These are phyloP conservation scores for Theileria parva DNA, from an alignment of 169 alveolate genomes.

Conservation along the genomic window DNA sequence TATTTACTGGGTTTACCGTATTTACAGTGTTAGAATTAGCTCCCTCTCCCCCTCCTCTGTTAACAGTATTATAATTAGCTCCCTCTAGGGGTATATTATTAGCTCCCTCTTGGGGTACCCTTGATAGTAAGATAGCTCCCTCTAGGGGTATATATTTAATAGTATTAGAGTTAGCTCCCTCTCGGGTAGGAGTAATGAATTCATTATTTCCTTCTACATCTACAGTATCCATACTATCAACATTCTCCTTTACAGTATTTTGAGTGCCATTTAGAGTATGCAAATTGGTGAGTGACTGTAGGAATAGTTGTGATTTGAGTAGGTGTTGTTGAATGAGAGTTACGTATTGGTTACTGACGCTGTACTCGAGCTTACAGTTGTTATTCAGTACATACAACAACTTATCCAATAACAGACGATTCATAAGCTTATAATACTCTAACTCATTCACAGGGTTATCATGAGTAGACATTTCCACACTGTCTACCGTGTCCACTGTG, in stretches of 20 bases:
- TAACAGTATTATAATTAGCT: no score
- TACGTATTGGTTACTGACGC: slow-evolving; percentile 22
- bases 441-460: background rate
- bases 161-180: no score
- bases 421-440: slow-evolving; percentile 26
- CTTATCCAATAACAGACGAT: slow-evolving; percentile 21
- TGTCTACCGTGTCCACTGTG: no score
- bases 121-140: no score
- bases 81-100: no score
- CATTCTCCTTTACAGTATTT: background rate
- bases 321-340: slow-evolving; percentile 44
- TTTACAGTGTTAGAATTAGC: background rate
- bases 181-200: no score
- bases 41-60: no score
- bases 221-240: background rate
- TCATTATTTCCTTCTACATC: no score
- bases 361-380: slow-evolving; percentile 34
- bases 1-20: background rate
- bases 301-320: slow-evolving; percentile 26
- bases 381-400: slow-evolving; percentile 20
- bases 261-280: background rate
- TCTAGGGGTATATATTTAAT: no score
- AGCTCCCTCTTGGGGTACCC: no score
- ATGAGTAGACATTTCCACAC: background rate
- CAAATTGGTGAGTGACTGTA: slow-evolving; percentile 14